Evolutionary conservation across 1,284 basidiomycete species (phyloP).

Genomic region (Leccinum subrobustum): DNA sequence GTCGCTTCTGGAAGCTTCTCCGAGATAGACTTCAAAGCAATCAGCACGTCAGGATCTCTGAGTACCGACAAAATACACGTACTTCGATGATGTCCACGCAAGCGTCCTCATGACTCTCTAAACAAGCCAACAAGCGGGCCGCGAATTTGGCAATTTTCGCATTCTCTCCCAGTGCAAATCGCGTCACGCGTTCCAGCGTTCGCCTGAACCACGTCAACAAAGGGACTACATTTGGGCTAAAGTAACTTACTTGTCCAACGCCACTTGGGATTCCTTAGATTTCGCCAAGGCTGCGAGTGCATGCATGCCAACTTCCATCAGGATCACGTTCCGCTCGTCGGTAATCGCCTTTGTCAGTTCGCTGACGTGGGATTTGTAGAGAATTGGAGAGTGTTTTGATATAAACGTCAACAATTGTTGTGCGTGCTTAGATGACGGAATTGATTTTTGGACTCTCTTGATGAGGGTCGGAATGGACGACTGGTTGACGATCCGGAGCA

Average conservation of each 20-base stretch:
- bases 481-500: conserved; percentile 78
- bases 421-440: conserved; percentile 45
- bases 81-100: conserved; percentile 68
- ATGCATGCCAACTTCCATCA: conserved; percentile 73
- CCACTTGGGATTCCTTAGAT: conserved; percentile 55
- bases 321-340: conserved; percentile 56
- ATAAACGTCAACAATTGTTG: conserved; percentile 56
- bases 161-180: conserved; percentile 62
- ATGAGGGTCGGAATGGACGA: conserved; percentile 83
- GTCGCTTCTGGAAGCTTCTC: conserved; percentile 51
- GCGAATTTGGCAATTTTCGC: conserved; percentile 85
- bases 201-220: conserved; percentile 41
- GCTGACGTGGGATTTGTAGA: conserved; percentile 74
- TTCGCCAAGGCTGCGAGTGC: conserved; percentile 70
- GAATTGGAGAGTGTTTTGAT: conserved; percentile 75
- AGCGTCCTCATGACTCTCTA: conserved; percentile 50
- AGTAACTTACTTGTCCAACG: conserved; percentile 63
- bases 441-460: conserved; percentile 57
- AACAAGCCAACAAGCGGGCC: conserved; percentile 70
- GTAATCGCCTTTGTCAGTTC: conserved; percentile 73
- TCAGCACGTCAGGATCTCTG: neutral
- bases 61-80: conserved; percentile 19
- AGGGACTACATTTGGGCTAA: neutral
- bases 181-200: conserved; percentile 64
- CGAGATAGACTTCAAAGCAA: conserved; percentile 51